These are phyloP conservation scores for Primulina huaijiensis DNA, from an alignment of 257 asterid genomes.

Conservation along the genomic window DNA sequence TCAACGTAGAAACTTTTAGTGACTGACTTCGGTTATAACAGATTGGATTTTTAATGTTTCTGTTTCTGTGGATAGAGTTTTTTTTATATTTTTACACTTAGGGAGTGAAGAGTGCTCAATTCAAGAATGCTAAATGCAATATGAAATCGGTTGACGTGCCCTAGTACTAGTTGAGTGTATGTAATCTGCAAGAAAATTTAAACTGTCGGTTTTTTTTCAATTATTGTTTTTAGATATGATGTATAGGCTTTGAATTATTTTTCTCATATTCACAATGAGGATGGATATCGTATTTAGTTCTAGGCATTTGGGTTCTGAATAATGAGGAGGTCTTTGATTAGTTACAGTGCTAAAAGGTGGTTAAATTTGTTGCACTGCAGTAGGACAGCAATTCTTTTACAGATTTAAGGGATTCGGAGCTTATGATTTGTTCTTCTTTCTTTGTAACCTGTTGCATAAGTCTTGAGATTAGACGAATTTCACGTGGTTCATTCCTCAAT, in stretches of 20 bases:
- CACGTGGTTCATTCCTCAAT: not conserved
- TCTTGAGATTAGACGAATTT: slow-evolving; percentile 6
- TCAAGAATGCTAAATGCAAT: not conserved
- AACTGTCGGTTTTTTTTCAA: not conserved
- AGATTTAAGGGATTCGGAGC: not conserved
- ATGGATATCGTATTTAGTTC: not conserved
- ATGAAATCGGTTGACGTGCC: not conserved
- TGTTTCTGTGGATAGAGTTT: not conserved
- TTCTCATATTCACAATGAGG: not conserved
- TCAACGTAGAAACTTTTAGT: slow-evolving; percentile 1
- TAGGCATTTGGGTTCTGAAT: not conserved
- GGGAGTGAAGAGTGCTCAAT: not conserved
- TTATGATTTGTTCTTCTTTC: not conserved
- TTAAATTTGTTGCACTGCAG: not conserved
- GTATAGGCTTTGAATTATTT: not conserved
- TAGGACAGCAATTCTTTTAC: not conserved
- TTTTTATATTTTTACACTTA: not conserved
- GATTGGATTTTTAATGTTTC: slow-evolving; percentile 5
- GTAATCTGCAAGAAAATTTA: not conserved
- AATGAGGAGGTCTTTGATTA: not conserved
- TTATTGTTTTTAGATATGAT: not conserved
- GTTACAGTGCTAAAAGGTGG: not conserved
- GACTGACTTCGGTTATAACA: not conserved
- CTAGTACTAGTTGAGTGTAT: not conserved
- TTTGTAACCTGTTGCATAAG: not conserved